Evolutionary conservation across 208 protist species (phyloP), one percentile per base, ranked within the genome.

Genomic region (Herpetomonas muscarum): DNA sequence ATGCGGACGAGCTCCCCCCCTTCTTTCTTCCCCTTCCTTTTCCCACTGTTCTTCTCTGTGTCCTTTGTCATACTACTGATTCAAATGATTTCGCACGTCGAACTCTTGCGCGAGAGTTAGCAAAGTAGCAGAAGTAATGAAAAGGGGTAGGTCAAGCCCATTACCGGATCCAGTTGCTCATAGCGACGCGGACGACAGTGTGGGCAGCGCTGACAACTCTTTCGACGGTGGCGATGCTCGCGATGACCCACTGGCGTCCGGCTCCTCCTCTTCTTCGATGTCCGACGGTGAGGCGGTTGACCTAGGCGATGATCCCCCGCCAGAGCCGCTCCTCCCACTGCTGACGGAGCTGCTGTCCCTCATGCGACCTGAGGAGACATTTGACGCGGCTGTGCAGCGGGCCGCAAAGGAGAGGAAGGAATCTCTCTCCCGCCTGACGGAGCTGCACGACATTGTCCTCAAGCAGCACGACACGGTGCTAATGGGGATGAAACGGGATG

Each of bases 401-500:
- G 56, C 59, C n/a, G 51, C 72, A 13, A 34, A 52, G 1, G 50
- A 61, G 10, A 54, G 53, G 28, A 29, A 29, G 13, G 51, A 41
- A 2, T 53, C 22, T 3, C 58, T 79, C 17, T 55, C 58, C 13
- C 15, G 1, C 25, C 62, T 79, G 24, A 67, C 67, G 0, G 67
- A 70, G 39, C 45, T 64, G 10, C 72, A 79, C 31, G 41, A 41
- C 29, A 55, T 24, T 13, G 52, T 53, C 12, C 62, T 74, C 44
- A 31, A 48, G 19, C 67, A 79, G 58, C 52, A 79, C 50, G 67
- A 67, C 19, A 9, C 74, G 22, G 61, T 79, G 45, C 47, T 79
- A 25, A 74, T 79, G 67, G 22, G 29, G 28, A 67, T 79, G 60
- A 64, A 41, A 24, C 72, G 72, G 5, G 67, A 79, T 46, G 61